Evolutionary conservation across 352 stramenopile genomes (phyloP).

Genomic region (Thalassiosira allenii): DNA sequence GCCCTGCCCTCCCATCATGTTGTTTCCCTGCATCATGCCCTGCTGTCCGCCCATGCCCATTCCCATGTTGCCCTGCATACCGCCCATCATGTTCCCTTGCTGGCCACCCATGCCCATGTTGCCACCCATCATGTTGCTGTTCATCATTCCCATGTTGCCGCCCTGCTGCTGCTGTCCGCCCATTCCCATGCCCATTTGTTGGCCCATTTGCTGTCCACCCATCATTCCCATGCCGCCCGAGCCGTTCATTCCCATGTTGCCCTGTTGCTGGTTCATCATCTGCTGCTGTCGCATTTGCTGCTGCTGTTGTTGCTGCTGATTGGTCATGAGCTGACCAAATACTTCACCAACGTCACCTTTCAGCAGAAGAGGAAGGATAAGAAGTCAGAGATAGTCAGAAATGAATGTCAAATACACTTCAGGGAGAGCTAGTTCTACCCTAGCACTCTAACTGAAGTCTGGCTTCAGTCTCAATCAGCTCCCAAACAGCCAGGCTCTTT

Average conservation of each 20-base stretch:
- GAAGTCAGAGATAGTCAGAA: constrained; percentile 2
- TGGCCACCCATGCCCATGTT: constrained; percentile 1
- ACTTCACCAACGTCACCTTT: constrained; percentile 51
- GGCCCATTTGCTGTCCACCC: constrained; percentile 38
- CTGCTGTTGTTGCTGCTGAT: constrained; percentile 11
- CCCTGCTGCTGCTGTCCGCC: constrained; percentile 17
- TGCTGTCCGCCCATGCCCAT: constrained; percentile 26
- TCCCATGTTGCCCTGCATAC: constrained; percentile 33
- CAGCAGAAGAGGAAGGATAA: constrained; percentile 13
- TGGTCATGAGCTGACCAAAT: constrained; percentile 39
- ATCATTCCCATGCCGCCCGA: constrained; percentile 31
- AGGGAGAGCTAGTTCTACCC: too few species aligned
- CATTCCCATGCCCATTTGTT: constrained; percentile 33
- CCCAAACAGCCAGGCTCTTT: too few species aligned
- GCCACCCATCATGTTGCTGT: constrained; percentile 33
- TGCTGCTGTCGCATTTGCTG: neutral
- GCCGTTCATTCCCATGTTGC: constrained; percentile 15
- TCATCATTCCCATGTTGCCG: constrained; percentile 48
- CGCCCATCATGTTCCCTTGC: constrained; percentile 9
- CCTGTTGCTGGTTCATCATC: constrained; percentile 29
- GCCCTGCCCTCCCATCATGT: constrained; percentile 29
- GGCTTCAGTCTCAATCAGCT: constrained; percentile 6
- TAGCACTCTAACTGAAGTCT: too few species aligned
- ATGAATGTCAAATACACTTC: too few species aligned
- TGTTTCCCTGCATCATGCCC: constrained; percentile 41